These are phyloP conservation scores for Myxozyma monticola DNA, from an alignment of 805 yeast species.

Conservation along the genomic window DNA sequence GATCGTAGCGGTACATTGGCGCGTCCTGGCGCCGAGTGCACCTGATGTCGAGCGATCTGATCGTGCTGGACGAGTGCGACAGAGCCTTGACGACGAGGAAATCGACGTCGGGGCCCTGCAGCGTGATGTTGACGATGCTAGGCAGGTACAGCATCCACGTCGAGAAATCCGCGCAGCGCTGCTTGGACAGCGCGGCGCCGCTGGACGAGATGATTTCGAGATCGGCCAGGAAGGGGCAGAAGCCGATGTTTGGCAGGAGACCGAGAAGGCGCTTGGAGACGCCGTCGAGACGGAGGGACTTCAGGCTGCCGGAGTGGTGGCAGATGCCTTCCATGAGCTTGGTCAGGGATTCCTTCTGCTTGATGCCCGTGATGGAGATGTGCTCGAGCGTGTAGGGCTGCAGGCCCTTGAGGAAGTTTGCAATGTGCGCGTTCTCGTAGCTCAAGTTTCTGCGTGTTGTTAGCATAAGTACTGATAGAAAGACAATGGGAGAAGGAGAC, in stretches of 20 bases:
- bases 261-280: slow-evolving; percentile 1
- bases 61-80: not conserved
- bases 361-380: slow-evolving; percentile 7
- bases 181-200: not conserved
- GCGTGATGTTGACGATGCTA: not conserved
- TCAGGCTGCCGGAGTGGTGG: slow-evolving; percentile 4
- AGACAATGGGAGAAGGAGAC: not conserved
- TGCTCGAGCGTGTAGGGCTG: slow-evolving; percentile 1
- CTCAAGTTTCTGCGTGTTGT: not conserved
- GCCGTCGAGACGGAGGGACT: slow-evolving; percentile 4
- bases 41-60: not conserved
- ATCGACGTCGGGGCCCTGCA: slow-evolving; percentile 6
- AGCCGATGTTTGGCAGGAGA: slow-evolving; percentile 6
- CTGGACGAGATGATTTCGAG: slow-evolving; percentile 6
- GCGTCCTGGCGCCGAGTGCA: slow-evolving; percentile 3
- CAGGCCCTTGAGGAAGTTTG: slow-evolving; percentile 12
- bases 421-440: slow-evolving; percentile 15
- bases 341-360: slow-evolving; percentile 2
- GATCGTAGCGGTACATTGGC: slow-evolving; percentile 5
- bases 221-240: slow-evolving; percentile 1
- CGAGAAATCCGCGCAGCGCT: not conserved
- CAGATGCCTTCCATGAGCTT: slow-evolving; percentile 9
- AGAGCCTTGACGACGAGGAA: slow-evolving; percentile 1
- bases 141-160: slow-evolving; percentile 9
- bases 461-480: not conserved